A percentile compares a stretch with the other conserved stretches of the same genome.
phyloP scores from a whole-genome alignment of 164 flowering plant species.

The Sextonia rubra region DNA sequence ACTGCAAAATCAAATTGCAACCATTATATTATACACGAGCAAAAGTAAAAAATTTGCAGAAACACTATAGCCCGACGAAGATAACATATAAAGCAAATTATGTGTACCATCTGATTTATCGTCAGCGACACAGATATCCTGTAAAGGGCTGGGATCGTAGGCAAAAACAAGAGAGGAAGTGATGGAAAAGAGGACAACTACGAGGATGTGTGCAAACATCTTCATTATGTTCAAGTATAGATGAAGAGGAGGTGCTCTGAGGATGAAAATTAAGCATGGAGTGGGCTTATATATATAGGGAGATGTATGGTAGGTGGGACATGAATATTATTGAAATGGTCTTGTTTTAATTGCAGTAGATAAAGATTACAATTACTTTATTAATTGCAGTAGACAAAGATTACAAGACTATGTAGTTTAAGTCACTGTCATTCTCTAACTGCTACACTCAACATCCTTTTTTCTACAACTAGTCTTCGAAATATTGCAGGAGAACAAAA shows the following conservation, averaged over 20 bases:
- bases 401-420: neutral
- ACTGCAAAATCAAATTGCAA: too few relatives aligned
- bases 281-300: neutral
- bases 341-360: neutral
- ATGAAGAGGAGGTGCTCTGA: neutral
- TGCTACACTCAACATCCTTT: neutral
- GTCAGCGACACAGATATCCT: conserved; percentile 9
- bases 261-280: neutral
- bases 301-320: neutral
- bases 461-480: neutral
- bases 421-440: neutral
- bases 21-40: too few relatives aligned
- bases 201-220: neutral
- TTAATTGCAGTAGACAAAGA: neutral
- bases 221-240: neutral
- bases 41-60: too few relatives aligned
- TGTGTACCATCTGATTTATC: neutral
- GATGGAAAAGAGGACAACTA: conserved; percentile 2
- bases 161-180: neutral
- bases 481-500: too few relatives aligned
- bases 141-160: conserved; percentile 10
- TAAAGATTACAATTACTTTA: too few relatives aligned
- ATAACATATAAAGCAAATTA: too few relatives aligned
- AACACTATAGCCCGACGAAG: too few relatives aligned
- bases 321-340: too few relatives aligned